Base-by-base conservation (phyloP, 495 filamentous ascomycete species). In the Achaetomiella virescens region DNA sequence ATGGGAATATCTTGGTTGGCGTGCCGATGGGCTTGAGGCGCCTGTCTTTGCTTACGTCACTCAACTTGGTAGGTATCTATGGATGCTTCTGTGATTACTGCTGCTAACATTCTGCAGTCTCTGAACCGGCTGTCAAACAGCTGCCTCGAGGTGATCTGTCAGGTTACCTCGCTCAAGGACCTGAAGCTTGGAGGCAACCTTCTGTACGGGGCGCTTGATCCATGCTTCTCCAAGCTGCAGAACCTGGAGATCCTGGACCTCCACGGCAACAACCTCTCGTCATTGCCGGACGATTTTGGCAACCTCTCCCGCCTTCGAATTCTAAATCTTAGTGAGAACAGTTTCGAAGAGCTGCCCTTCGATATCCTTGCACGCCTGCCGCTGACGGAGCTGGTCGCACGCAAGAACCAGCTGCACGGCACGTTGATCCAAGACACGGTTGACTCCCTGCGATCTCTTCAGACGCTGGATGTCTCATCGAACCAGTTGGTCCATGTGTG, bases 221-320 rank as follows among this genome's bases (percentile, higher is more conserved):
- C 75, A 2, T 71, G 72, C 33, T 76, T 95, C 42, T 65, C 74
- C 18, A 75, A 74, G 27, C 71, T 97, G 44, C 64, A 62, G 27
- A 80, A 84, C 21, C 74, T 99, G 6, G 91, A 97, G 62, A 73
- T 80, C 36, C 75, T 97, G 12, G 91, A 97, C 58, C 56, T 99
- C 1, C 87, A 88, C 48, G 78, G 81, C 15, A 99, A 99, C 68
- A 79, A 79, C 44, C 77, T 99, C 20, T 84, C 84, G n/a, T 72
- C 75, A 2, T 72, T 99, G n/a, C 88, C 93, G 0, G 65, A 78
- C 15, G 77, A 78, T n/a, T 62, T 97, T 12, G 77, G 74, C 27
- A 76, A 78, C 25, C 72, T 97, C 27, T 71, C 65, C 11, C 79
- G 78, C 4, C 81, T 98, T 8, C 83, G 87, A 43, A 74, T 84